Evolutionary conservation across 768 basidiomycete genomes (phyloP).

Genomic region (Lactarius indigo): DNA sequence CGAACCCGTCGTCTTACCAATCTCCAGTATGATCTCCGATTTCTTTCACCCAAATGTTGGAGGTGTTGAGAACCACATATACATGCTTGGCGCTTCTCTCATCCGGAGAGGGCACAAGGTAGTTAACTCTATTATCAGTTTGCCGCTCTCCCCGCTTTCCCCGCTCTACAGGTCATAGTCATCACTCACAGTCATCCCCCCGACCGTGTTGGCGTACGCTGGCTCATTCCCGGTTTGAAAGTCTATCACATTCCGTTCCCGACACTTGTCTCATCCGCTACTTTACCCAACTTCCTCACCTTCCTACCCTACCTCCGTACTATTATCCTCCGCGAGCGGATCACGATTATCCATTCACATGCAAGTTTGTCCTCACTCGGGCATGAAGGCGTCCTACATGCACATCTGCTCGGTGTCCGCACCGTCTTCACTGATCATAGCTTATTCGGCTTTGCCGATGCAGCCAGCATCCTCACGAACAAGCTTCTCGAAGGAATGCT

Average conservation of each 20-base stretch:
- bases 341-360: conserved; percentile 88
- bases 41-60: conserved; percentile 95
- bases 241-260: conserved; percentile 92
- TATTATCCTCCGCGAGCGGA: conserved; percentile 81
- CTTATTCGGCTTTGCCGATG: conserved; percentile 94
- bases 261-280: conserved; percentile 88
- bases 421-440: conserved; percentile 98
- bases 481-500: conserved; percentile 86
- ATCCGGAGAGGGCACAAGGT: conserved; percentile 84
- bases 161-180: conserved; percentile 68
- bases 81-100: conserved; percentile 83
- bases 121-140: conserved; percentile 9
- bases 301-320: conserved; percentile 89
- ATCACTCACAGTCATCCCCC: conserved; percentile 91
- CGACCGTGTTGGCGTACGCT: conserved; percentile 83
- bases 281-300: conserved; percentile 90
- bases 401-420: conserved; percentile 80
- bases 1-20: background rate
- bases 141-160: background rate
- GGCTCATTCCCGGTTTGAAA: conserved; percentile 83
- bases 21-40: conserved; percentile 84
- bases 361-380: conserved; percentile 87
- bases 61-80: conserved; percentile 96
- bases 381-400: conserved; percentile 89
- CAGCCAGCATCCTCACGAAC: conserved; percentile 95